Conservation (phyloP, 345 rosid species). For the Anastatica hierochuntica region DNA sequence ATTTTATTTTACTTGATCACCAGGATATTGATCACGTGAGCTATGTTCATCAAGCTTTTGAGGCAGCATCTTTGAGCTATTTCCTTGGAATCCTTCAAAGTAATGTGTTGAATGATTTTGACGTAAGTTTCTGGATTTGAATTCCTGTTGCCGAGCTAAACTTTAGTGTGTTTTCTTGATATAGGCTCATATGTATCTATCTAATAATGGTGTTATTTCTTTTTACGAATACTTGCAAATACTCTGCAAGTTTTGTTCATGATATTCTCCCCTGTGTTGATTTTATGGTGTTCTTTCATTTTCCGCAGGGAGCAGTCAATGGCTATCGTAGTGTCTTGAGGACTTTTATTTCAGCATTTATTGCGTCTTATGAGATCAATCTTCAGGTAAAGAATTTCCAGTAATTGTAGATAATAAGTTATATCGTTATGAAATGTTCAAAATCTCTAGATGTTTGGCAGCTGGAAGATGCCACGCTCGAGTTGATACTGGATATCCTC, state of each 20-base stretch:
- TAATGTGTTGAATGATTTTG: conserved; percentile 50
- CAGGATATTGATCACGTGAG: conserved; percentile 87
- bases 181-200: not conserved
- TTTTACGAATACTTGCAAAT: not conserved
- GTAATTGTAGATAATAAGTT: not conserved
- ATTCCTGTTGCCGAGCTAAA: conserved; percentile 9
- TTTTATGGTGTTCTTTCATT: not conserved
- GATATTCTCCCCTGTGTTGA: not conserved
- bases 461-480: conserved; percentile 57
- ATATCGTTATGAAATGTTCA: not conserved
- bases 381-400: conserved; percentile 52
- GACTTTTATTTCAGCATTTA: conserved; percentile 80
- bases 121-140: conserved; percentile 41
- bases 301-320: conserved; percentile 56
- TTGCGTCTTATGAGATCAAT: conserved; percentile 90
- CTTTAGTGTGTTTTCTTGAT: conserved; percentile 8
- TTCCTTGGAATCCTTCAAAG: conserved; percentile 69
- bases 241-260: conserved; percentile 9
- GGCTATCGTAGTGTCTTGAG: conserved; percentile 82
- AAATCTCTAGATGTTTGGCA: conserved; percentile 30
- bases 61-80: conserved; percentile 61
- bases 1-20: conserved; percentile 17
- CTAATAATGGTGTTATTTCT: not conserved
- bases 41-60: conserved; percentile 82
- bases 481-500: conserved; percentile 75